These are phyloP conservation scores for Fagus crenata DNA, from an alignment of 306 rosid species.

Conservation along the genomic window DNA sequence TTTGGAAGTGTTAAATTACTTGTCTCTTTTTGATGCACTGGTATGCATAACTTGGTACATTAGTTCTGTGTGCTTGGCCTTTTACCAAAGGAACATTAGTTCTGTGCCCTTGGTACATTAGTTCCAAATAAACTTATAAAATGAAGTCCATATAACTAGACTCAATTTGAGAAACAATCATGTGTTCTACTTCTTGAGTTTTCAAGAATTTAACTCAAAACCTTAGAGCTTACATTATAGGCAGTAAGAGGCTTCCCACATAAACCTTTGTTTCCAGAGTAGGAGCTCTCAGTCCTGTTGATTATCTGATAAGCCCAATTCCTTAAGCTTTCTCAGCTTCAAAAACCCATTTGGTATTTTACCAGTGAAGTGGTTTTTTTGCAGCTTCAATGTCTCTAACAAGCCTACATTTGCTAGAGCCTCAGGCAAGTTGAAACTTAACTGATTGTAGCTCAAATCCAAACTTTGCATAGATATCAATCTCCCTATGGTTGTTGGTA, in stretches of 20 bases:
- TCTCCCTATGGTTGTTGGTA: slow-evolving; percentile 45
- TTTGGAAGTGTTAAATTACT: neutral
- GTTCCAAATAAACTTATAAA: neutral
- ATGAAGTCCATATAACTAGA: neutral
- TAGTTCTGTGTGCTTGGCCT: neutral
- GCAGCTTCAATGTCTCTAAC: slow-evolving; percentile 58
- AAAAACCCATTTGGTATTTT: slow-evolving; percentile 57
- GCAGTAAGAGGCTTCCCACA: slow-evolving; percentile 76
- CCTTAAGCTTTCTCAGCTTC: slow-evolving; percentile 48
- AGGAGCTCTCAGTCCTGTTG: slow-evolving; percentile 53
- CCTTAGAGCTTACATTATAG: slow-evolving; percentile 27
- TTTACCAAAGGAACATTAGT: neutral
- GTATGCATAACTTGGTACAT: neutral
- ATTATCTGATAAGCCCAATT: slow-evolving; percentile 59
- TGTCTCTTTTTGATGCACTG: neutral
- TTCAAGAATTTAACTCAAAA: neutral
- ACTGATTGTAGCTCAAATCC: slow-evolving; percentile 62
- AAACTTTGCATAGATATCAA: slow-evolving; percentile 42
- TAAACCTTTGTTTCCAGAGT: slow-evolving; percentile 59
- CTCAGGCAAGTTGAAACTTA: slow-evolving; percentile 52
- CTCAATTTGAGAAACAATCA: neutral
- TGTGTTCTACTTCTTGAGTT: neutral
- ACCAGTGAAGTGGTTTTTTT: slow-evolving; percentile 55
- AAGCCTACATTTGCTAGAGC: slow-evolving; percentile 45
- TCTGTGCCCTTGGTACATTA: too few relatives aligned